These are phyloP conservation scores for Eimeria necatrix DNA, from an alignment of 169 alveolate genomes.

Conservation along the genomic window DNA sequence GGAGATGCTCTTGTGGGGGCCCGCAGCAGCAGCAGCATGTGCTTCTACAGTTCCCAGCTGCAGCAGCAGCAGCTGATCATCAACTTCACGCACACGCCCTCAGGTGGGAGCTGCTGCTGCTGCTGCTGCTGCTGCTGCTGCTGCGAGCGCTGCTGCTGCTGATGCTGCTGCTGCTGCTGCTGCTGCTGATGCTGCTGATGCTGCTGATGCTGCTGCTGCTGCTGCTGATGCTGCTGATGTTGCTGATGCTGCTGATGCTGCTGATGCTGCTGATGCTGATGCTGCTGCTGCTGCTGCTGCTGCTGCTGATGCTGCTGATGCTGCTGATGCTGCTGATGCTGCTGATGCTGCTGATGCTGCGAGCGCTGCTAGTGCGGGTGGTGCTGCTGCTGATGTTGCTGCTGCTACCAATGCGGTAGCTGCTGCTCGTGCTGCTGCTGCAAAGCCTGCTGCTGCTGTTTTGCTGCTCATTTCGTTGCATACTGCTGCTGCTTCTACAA, in stretches of 20 bases:
- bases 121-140: slow-evolving; percentile 17
- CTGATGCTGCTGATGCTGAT: background rate
- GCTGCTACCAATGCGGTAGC: no score
- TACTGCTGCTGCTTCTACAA: background rate
- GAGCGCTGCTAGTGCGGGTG: background rate
- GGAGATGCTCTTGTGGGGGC: slow-evolving; percentile 72
- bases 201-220: background rate
- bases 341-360: background rate
- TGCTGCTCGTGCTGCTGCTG: background rate
- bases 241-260: background rate
- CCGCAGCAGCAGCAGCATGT: slow-evolving; percentile 51
- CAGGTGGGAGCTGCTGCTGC: slow-evolving; percentile 35
- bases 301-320: no score
- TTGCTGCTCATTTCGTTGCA: background rate
- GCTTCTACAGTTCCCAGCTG: slow-evolving; percentile 72
- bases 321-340: background rate
- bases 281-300: background rate
- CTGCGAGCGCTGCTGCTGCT: slow-evolving; percentile 1
- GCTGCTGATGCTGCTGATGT: no score
- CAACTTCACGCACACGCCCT: slow-evolving; percentile 77
- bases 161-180: background rate
- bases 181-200: background rate
- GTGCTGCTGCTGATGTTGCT: background rate
- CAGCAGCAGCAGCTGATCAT: slow-evolving; percentile 69
- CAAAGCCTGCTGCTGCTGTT: background rate